Evolutionary conservation across 495 filamentous ascomycete species (phyloP).

Genomic region (Hapsidospora chrysogenum): DNA sequence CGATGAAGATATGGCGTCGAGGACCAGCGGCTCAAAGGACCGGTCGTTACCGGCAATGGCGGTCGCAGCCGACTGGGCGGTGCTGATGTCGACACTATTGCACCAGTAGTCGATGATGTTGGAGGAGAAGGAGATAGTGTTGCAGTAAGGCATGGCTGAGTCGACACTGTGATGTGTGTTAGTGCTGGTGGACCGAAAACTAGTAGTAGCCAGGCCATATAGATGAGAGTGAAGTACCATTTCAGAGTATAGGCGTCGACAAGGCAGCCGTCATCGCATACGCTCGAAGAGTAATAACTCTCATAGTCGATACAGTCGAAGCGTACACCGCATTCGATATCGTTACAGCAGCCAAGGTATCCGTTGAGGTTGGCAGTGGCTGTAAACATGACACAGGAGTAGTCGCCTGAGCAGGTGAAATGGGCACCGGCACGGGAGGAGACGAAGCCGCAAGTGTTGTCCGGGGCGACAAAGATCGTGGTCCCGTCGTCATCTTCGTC

Average conservation of each 20-base stretch:
- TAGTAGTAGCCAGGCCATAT: background rate
- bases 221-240: constrained; percentile 13
- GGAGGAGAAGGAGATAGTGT: constrained; percentile 17
- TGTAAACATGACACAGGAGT: constrained; percentile 17
- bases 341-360: constrained; percentile 20
- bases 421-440: constrained; percentile 18
- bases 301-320: constrained; percentile 13
- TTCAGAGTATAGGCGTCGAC: constrained; percentile 18
- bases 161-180: constrained; percentile 11
- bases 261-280: constrained; percentile 18
- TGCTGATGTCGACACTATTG: constrained; percentile 9
- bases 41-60: constrained; percentile 18
- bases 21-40: constrained; percentile 9
- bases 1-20: constrained; percentile 4
- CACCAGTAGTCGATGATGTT: constrained; percentile 24
- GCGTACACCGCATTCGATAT: constrained; percentile 11
- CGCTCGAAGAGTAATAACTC: constrained; percentile 8
- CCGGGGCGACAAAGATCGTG: constrained; percentile 23
- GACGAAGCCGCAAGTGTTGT: constrained; percentile 33
- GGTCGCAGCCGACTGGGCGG: constrained; percentile 15
- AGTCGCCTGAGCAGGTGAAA: constrained; percentile 13
- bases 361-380: constrained; percentile 9
- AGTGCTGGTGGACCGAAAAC: background rate
- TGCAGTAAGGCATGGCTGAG: constrained; percentile 13
- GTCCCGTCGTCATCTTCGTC: background rate